Evolutionary conservation across 805 yeast species (phyloP).

Genomic region (Vanderwaltozyma tropicalis): DNA sequence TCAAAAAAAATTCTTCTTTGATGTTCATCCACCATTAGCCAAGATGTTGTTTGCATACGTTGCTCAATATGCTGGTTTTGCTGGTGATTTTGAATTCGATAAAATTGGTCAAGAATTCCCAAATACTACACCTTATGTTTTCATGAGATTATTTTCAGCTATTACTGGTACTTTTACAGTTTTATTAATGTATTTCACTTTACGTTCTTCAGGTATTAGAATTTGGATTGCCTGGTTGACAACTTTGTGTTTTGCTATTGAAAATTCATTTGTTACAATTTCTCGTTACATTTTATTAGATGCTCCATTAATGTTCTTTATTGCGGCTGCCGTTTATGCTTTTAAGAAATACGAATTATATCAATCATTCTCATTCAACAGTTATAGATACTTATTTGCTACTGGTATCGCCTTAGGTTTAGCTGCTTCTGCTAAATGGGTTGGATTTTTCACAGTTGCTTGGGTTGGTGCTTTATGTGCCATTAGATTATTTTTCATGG

Average conservation of each 20-base stretch:
- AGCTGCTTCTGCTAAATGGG: constrained; percentile 72
- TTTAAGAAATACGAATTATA: constrained; percentile 57
- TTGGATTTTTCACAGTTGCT: constrained; percentile 63
- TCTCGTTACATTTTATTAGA: constrained; percentile 67
- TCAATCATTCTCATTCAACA: constrained; percentile 44
- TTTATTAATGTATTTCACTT: constrained; percentile 51
- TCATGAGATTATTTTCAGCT: constrained; percentile 65
- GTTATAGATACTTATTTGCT: constrained; percentile 49
- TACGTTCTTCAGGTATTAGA: constrained; percentile 66
- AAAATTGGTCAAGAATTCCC: constrained; percentile 57
- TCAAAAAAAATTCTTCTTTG: constrained; percentile 53
- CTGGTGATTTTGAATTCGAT: constrained; percentile 56
- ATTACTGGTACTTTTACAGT: constrained; percentile 58
- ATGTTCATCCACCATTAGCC: constrained; percentile 69
- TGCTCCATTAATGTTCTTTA: constrained; percentile 65
- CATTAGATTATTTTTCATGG: constrained; percentile 53
- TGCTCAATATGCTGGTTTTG: constrained; percentile 55
- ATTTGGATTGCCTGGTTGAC: constrained; percentile 50
- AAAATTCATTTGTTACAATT: constrained; percentile 57
- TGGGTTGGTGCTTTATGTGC: constrained; percentile 61
- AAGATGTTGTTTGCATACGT: constrained; percentile 65
- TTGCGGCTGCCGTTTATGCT: constrained; percentile 58
- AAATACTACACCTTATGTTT: constrained; percentile 43
- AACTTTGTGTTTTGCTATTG: constrained; percentile 46
- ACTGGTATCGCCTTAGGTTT: constrained; percentile 61